phyloP scores from a whole-genome alignment of 176 grass and related monocot genomes.

The Carex scoparia region DNA sequence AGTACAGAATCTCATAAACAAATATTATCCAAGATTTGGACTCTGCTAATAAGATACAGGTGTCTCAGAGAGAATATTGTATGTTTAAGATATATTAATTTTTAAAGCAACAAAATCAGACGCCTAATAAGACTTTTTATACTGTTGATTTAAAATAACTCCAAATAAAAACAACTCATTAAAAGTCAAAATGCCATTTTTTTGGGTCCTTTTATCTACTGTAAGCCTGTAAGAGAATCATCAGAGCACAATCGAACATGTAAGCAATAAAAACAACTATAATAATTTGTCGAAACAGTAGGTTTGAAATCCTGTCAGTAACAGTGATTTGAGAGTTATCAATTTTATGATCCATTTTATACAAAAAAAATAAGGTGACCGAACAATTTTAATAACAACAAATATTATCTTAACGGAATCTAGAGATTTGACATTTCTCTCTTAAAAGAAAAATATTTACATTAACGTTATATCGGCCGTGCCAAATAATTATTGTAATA shows the following conservation, averaged over 20 bases:
- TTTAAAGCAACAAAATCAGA: not conserved
- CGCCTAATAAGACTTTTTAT: not conserved
- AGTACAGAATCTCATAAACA: slow-evolving; percentile 19
- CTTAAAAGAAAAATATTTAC: not conserved
- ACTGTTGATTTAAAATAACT: not conserved
- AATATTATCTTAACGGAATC: not conserved
- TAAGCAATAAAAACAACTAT: not conserved
- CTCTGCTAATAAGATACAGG: not conserved
- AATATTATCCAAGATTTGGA: slow-evolving; percentile 23
- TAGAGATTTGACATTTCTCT: too few species aligned
- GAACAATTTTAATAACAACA: not conserved
- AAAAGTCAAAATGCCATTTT: not conserved
- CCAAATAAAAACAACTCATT: not conserved
- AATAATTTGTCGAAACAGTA: not conserved
- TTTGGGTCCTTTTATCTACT: not conserved
- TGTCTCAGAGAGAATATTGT: not conserved
- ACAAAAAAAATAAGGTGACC: too few species aligned
- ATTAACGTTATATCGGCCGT: not conserved
- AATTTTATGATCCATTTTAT: too few species aligned
- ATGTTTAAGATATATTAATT: not conserved
- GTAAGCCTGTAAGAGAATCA: not conserved
- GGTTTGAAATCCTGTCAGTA: too few species aligned
- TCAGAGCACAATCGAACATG: not conserved
- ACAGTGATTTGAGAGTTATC: too few species aligned
- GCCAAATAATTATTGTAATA: not conserved